phyloP scores from a whole-genome alignment of 345 rosid genomes.

The Laguncularia racemosa region DNA sequence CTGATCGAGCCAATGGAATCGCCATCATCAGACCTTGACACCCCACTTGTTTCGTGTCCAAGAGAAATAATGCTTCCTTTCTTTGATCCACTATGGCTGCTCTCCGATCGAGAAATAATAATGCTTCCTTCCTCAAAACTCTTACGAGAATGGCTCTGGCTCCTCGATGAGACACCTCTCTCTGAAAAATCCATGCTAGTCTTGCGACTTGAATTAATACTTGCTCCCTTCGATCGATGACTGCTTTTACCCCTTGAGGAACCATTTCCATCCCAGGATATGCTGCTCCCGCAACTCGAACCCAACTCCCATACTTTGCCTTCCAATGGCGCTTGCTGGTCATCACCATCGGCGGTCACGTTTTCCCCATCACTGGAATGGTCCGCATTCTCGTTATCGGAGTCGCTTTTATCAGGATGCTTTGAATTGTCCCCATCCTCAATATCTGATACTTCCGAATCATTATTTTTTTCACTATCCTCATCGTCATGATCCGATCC shows the following conservation, averaged over 20 bases:
- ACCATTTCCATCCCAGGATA: background rate
- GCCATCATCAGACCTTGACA: too few species aligned
- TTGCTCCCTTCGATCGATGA: background rate
- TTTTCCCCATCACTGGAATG: background rate
- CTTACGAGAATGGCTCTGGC: too few species aligned
- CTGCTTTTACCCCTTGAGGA: slow-evolving; percentile 3
- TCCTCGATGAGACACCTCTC: slow-evolving; percentile 4
- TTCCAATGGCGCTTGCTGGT: background rate
- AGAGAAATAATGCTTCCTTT: background rate
- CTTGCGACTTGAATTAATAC: slow-evolving; percentile 2
- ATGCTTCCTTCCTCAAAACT: too few species aligned
- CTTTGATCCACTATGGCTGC: slow-evolving; percentile 1
- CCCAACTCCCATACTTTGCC: slow-evolving; percentile 2
- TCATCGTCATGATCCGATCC: background rate
- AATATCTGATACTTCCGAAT: background rate
- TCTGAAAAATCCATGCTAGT: background rate
- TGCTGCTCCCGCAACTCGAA: slow-evolving; percentile 9
- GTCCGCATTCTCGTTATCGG: background rate
- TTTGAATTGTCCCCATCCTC: background rate
- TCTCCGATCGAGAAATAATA: slow-evolving; percentile 5
- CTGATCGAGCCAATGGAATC: too few species aligned
- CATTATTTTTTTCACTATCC: background rate
- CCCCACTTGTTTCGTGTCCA: too few species aligned
- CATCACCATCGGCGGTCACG: background rate
- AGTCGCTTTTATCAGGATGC: background rate